These are phyloP conservation scores for Gentiana dahurica DNA, from an alignment of 257 asterid genomes.

Conservation along the genomic window DNA sequence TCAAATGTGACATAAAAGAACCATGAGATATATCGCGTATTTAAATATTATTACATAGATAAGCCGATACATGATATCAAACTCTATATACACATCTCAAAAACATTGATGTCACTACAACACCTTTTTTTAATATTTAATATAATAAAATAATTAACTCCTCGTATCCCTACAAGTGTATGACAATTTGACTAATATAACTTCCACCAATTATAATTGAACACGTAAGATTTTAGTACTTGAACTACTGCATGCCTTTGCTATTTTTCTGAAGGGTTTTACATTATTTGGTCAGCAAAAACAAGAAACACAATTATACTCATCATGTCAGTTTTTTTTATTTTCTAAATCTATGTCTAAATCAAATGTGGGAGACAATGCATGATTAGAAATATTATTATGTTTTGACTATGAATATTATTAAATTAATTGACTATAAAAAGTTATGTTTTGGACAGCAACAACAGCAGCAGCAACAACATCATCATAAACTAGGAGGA, in stretches of 20 bases:
- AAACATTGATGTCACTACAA: no score
- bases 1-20: no score
- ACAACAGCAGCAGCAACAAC: conserved; percentile 38
- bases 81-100: no score
- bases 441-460: conserved; percentile 21
- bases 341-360: no score
- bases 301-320: conserved; percentile 21
- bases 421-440: conserved; percentile 13
- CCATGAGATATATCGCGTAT: no score
- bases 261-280: neutral
- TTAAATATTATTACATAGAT: no score
- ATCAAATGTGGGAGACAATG: conserved; percentile 34
- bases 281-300: conserved; percentile 10
- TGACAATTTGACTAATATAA: no score
- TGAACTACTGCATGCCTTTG: neutral
- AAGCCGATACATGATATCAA: no score
- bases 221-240: neutral
- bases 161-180: no score
- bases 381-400: conserved; percentile 66
- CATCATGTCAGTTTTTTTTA: conserved; percentile 20
- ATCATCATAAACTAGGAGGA: conserved; percentile 62
- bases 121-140: no score
- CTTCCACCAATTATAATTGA: no score
- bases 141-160: no score
- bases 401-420: conserved; percentile 17